Conservation (phyloP, 2,329 filamentous ascomycete genomes). For the Sporothrix curviconia region DNA sequence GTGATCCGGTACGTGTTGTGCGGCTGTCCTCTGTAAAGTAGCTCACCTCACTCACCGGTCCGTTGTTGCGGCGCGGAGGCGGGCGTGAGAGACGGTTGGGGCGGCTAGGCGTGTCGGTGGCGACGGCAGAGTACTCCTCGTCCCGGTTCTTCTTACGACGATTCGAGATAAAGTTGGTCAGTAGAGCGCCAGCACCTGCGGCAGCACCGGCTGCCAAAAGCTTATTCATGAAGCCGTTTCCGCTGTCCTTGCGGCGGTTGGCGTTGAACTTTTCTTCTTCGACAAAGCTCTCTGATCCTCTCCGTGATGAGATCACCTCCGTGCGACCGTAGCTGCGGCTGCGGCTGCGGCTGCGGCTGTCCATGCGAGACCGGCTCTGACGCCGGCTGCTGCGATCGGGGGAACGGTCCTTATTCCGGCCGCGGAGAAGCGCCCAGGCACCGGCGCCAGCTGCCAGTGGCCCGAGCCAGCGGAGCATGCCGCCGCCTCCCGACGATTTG, state of each 20-base stretch:
- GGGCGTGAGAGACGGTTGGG: constrained; percentile 26
- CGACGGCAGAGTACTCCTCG: constrained; percentile 57
- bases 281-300: constrained; percentile 50
- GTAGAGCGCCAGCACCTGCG: constrained; percentile 56
- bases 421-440: constrained; percentile 39
- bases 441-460: constrained; percentile 49
- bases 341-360: constrained; percentile 30
- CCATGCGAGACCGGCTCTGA: constrained; percentile 26
- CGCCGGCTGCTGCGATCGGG: constrained; percentile 27
- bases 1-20: constrained; percentile 32
- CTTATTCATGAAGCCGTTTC: constrained; percentile 54
- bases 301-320: constrained; percentile 47
- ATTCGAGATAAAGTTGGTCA: constrained; percentile 52
- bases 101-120: constrained; percentile 53
- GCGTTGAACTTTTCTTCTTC: constrained; percentile 61
- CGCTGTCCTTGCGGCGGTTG: constrained; percentile 31
- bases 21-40: constrained; percentile 27
- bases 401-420: constrained; percentile 32
- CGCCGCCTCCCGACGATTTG: constrained; percentile 30
- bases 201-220: constrained; percentile 55
- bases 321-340: constrained; percentile 26
- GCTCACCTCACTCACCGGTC: constrained; percentile 44
- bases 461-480: constrained; percentile 40
- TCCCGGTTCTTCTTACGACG: constrained; percentile 38
- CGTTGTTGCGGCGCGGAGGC: constrained; percentile 20